Evolutionary conservation across 176 grass and related monocot genomes (phyloP).

Genomic region (Rhynchospora breviuscula): DNA sequence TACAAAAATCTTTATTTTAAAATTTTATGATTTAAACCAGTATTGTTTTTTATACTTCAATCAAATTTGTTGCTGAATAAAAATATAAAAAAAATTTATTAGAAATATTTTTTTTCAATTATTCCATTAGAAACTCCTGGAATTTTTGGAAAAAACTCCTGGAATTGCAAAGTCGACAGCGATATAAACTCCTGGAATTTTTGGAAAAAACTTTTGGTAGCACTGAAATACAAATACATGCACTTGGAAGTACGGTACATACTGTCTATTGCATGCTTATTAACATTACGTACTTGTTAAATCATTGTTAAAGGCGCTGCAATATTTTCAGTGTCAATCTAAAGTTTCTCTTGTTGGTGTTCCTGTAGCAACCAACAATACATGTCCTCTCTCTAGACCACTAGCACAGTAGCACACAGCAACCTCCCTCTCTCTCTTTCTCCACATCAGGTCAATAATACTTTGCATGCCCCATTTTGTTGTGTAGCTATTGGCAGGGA

Average conservation of each 20-base stretch:
- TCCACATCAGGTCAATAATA: conserved; percentile 77
- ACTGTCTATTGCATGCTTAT: too few species aligned
- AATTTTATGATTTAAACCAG: neutral
- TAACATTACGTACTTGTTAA: too few species aligned
- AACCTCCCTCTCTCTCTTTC: neutral
- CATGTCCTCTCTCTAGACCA: conserved; percentile 17
- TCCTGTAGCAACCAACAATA: conserved; percentile 32
- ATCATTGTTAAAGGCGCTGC: neutral
- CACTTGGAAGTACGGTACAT: too few species aligned
- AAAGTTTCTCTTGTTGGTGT: neutral
- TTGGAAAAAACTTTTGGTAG: too few species aligned
- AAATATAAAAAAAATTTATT: too few species aligned
- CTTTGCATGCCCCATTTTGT: conserved; percentile 53
- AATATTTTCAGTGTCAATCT: conserved; percentile 21
- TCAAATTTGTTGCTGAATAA: too few species aligned
- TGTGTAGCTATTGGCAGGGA: conserved; percentile 75
- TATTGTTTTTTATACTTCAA: neutral
- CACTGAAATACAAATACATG: too few species aligned
- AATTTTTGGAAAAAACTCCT: too few species aligned
- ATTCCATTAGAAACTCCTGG: neutral
- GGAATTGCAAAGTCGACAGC: neutral
- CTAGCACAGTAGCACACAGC: conserved; percentile 16
- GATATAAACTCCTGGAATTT: too few species aligned
- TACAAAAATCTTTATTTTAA: too few species aligned
- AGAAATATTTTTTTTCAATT: neutral